These are phyloP conservation scores for peach (Prunus persica) DNA, from an alignment of 306 rosid species.

Conservation along the genomic window Prunus_persica_NCBIv2 NC_034014.1:3564001-3564500, in stretches of 20 bases:
- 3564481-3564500: background rate
- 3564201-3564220: constrained; percentile 50
- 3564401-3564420: background rate
- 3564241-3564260: constrained; percentile 42
- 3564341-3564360: constrained; percentile 94
- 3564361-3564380: constrained; percentile 34
- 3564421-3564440: background rate
- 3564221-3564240: constrained; percentile 52
- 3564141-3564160: constrained; percentile 31
- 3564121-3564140: constrained; percentile 34
- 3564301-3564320: constrained; percentile 91
- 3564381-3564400: constrained; percentile 13
- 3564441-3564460: background rate
- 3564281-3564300: constrained; percentile 53
- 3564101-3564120: constrained; percentile 57
- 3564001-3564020: constrained; percentile 61
- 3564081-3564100: constrained; percentile 72
- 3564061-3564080: constrained; percentile 56
- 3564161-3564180: constrained; percentile 48
- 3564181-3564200: constrained; percentile 20
- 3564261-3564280: constrained; percentile 32
- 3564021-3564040: constrained; percentile 63
- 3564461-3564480: background rate
- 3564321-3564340: constrained; percentile 95
- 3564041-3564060: constrained; percentile 73